These are phyloP conservation scores for Tulasnella sp. DNA, from an alignment of 768 basidiomycete genomes.

Conservation along the genomic window DNA sequence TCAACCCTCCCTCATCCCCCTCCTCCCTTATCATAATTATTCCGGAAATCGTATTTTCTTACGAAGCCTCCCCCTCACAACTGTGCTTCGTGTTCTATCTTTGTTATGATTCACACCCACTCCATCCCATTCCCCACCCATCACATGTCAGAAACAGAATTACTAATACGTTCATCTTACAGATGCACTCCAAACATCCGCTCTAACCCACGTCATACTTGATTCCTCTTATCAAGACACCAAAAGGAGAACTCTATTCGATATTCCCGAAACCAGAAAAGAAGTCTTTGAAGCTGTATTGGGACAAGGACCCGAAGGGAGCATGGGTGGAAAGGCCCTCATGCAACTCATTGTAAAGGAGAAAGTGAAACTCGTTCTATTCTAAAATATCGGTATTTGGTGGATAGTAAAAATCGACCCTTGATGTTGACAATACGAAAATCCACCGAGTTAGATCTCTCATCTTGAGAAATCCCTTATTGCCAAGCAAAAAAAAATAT, in stretches of 20 bases:
- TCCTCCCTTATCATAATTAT: background rate
- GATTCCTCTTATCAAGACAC: conserved; percentile 61
- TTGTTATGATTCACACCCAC: too few relatives aligned
- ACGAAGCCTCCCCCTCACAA: too few relatives aligned
- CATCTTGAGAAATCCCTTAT: too few relatives aligned
- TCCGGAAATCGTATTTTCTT: too few relatives aligned
- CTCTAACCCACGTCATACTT: conserved; percentile 72
- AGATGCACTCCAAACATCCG: conserved; percentile 62
- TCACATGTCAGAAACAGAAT: background rate
- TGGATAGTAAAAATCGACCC: too few relatives aligned
- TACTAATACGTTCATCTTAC: conserved; percentile 17
- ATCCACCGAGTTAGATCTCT: too few relatives aligned
- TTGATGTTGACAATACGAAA: too few relatives aligned
- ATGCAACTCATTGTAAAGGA: conserved; percentile 53
- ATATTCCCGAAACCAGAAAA: conserved; percentile 73
- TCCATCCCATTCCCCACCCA: too few relatives aligned
- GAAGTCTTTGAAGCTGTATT: conserved; percentile 68
- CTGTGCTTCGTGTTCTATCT: too few relatives aligned
- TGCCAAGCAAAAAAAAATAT: too few relatives aligned
- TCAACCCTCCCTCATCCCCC: too few relatives aligned
- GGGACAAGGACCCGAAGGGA: conserved; percentile 31
- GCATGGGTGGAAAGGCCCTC: conserved; percentile 31
- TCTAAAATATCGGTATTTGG: too few relatives aligned
- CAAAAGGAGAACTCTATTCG: conserved; percentile 62
- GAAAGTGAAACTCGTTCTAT: conserved; percentile 68